phyloP scores from a whole-genome alignment of 2,329 filamentous ascomycete species.

The Fragosphaeria purpurea region DNA sequence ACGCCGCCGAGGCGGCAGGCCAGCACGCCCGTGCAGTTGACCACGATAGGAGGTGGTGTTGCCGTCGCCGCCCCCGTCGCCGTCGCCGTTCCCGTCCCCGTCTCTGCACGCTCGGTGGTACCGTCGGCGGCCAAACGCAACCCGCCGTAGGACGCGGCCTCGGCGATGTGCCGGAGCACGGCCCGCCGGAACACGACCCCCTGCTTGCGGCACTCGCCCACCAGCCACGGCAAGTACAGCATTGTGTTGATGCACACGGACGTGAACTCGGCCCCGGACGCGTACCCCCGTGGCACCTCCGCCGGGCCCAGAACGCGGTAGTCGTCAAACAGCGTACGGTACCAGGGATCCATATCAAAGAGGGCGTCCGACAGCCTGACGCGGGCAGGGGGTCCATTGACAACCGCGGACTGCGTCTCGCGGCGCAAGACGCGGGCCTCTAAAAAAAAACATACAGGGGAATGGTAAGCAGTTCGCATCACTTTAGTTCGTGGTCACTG shows the following conservation, averaged over 20 bases:
- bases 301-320: conserved; percentile 50
- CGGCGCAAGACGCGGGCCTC: conserved; percentile 43
- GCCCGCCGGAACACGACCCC: conserved; percentile 60
- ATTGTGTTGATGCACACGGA: conserved; percentile 88
- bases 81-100: conserved; percentile 41
- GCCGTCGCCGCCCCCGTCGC: conserved; percentile 32
- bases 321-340: conserved; percentile 59
- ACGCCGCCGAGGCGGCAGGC: conserved; percentile 73
- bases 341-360: conserved; percentile 62
- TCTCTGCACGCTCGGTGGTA: not conserved
- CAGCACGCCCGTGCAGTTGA: conserved; percentile 79
- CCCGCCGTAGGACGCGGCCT: conserved; percentile 52
- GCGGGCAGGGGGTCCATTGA: conserved; percentile 22
- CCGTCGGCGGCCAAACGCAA: conserved; percentile 10
- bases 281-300: conserved; percentile 53
- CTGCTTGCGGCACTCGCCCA: conserved; percentile 65
- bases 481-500: no score
- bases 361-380: conserved; percentile 47
- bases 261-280: conserved; percentile 66
- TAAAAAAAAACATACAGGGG: conserved; percentile 16
- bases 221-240: conserved; percentile 77
- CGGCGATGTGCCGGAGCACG: conserved; percentile 57
- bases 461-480: no score
- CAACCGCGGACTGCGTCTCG: conserved; percentile 48
- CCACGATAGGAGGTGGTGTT: conserved; percentile 43